phyloP scores from a whole-genome alignment of 225 moss, liverwort and hornwort species.

The Climacium dendroides region DNA sequence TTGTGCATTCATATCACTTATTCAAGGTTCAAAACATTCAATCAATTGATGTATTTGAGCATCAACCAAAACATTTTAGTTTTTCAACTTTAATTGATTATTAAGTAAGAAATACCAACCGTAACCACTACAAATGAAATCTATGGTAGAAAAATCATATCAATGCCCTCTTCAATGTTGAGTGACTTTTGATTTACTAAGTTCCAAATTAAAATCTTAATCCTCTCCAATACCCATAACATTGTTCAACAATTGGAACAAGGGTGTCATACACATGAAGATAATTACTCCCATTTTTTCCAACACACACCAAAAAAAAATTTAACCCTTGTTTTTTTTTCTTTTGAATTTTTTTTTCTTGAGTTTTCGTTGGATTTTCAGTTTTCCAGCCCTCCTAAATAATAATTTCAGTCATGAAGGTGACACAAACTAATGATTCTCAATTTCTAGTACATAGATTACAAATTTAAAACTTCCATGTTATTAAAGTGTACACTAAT shows the following conservation, averaged over 20 bases:
- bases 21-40: not conserved
- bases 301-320: not conserved
- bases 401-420: not conserved
- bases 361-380: not conserved
- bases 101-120: too few relatives aligned
- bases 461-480: not conserved
- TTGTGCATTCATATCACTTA: not conserved
- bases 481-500: not conserved
- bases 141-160: rapidly evolving
- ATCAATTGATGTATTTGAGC: not conserved
- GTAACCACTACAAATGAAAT: rapidly evolving
- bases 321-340: not conserved
- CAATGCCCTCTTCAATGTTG: not conserved
- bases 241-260: not conserved
- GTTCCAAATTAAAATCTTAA: not conserved
- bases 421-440: not conserved
- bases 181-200: too few relatives aligned
- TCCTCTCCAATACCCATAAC: not conserved
- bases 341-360: not conserved
- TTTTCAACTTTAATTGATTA: not conserved
- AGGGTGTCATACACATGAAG: not conserved
- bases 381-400: not conserved
- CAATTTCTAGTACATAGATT: not conserved
- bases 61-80: not conserved
- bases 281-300: not conserved